Percentiles rank a stretch among this genome's conserved stretches.
phyloP scores from a whole-genome alignment of 1,284 basidiomycete genomes.

The Sporisorium sorghi region DNA sequence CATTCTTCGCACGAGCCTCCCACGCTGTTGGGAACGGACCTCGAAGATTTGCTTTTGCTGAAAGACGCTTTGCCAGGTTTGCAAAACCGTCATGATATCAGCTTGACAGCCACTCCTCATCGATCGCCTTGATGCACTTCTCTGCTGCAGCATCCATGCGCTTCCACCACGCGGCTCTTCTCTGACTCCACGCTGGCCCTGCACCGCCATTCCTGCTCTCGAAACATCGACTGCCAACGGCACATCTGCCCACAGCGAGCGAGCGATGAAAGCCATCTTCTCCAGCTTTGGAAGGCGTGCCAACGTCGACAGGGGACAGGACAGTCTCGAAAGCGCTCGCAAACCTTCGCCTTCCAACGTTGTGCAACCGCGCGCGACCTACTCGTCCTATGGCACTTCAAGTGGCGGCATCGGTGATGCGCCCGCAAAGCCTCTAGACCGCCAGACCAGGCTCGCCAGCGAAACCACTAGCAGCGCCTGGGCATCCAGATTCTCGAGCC shows the following conservation, averaged over 20 bases:
- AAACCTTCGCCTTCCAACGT: not conserved
- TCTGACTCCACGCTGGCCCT: not conserved
- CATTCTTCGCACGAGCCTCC: not conserved
- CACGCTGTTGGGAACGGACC: too few relatives aligned
- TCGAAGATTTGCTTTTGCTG: not conserved
- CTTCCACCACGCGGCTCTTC: not conserved
- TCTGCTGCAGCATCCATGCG: not conserved
- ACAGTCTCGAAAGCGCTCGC: not conserved
- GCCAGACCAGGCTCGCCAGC: not conserved
- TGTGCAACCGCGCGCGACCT: conserved; percentile 2
- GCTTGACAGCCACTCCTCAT: not conserved
- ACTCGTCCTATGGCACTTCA: conserved; percentile 11
- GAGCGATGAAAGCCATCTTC: conserved; percentile 38
- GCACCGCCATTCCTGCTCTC: too few relatives aligned
- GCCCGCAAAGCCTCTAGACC: conserved; percentile 3
- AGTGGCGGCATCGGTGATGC: conserved; percentile 27
- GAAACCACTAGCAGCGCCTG: not conserved
- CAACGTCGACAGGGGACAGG: conserved; percentile 14
- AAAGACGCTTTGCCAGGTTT: not conserved
- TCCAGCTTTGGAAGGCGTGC: conserved; percentile 29
- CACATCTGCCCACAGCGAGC: not conserved
- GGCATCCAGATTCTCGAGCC: conserved; percentile 19
- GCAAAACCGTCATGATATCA: not conserved
- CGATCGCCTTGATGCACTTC: not conserved
- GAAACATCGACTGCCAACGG: not conserved